These are phyloP conservation scores for Moniliophthora roreri DNA, from an alignment of 1,284 basidiomycete species.

Conservation along the genomic window DNA sequence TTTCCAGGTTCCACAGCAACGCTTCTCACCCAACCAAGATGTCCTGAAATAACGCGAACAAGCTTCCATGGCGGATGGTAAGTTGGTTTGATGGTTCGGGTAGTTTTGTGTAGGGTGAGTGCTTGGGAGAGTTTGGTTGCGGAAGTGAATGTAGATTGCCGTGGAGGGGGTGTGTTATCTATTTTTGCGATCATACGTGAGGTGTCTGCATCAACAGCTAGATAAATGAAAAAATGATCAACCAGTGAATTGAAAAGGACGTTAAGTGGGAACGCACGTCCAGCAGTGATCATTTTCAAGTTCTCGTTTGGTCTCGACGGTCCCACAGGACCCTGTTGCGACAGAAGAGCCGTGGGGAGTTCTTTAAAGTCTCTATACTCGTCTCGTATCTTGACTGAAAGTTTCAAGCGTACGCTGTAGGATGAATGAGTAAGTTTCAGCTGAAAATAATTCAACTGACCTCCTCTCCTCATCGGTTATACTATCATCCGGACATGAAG, in stretches of 20 bases:
- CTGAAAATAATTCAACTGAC: not conserved
- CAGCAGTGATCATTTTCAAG: conserved; percentile 72
- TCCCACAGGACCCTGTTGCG: conserved; percentile 81
- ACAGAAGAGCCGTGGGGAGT: conserved; percentile 79
- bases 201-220: conserved; percentile 43
- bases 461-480: conserved; percentile 64
- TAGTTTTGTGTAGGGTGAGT: conserved; percentile 87
- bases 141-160: conserved; percentile 67
- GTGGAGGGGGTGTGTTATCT: conserved; percentile 62
- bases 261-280: conserved; percentile 44
- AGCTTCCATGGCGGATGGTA: conserved; percentile 98
- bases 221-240: not conserved
- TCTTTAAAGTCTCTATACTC: conserved; percentile 89
- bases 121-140: conserved; percentile 77
- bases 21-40: conserved; percentile 97
- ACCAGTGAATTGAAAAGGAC: not conserved
- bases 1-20: conserved; percentile 97
- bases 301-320: conserved; percentile 68
- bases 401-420: conserved; percentile 58
- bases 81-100: conserved; percentile 88
- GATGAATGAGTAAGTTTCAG: not conserved
- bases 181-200: conserved; percentile 68
- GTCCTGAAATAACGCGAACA: conserved; percentile 94
- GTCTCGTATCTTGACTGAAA: conserved; percentile 76
- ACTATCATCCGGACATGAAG: conserved; percentile 59